Evolutionary conservation across 2,329 filamentous ascomycete genomes (phyloP), one percentile per base, ranked within the genome.

Genomic region (Periconia macrospinosa): DNA sequence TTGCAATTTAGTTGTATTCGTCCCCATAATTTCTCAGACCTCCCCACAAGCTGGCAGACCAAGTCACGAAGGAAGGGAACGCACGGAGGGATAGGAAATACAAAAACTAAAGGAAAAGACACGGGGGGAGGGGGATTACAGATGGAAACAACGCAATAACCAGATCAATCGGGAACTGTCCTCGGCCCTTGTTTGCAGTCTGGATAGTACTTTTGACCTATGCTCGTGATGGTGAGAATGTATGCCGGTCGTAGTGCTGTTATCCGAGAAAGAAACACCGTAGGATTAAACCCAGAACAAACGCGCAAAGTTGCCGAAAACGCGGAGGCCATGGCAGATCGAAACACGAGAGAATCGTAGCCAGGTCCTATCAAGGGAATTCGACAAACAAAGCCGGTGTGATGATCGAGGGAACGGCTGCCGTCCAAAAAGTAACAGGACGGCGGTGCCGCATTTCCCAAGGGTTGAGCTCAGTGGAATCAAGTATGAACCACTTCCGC

Each of bases 391-490:
- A 59, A 68, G 67, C 63, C 66, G 61, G 62, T 67, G 63, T 68
- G 63, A 63, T 69, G 70, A 69, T 68, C 64, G 60, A 71, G 60
- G 63, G 61, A 72, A 62, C 61, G 67, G 62, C 68, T 59, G 71
- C 71, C 70, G 67, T 72, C 72, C 74, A 66, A 60, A 61, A 57
- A 58, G 68, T 67, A 59, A 58, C 45, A 70, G 72, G 71, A 76
- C 73, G 69, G 72, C 75, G 67, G 64, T 72, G 74, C 74, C 73
- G 75, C 75, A 66, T 76, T 76, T 76, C 72, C 73, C 74, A 73
- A 65, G 69, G 63, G 66, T 72, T 67, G 57, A 66, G 57, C 64
- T 62, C 58, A 66, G 72, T 66, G 61, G 58, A 65, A 60, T 61
- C 62, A 58, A 54, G 55, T 54, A 57, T 65, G 59, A 59, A 67